A percentile compares a stretch with the other conserved stretches of the same genome.
Evolutionary conservation across 2,329 filamentous ascomycete genomes (phyloP).

Genomic region (Stylonectria norvegica): DNA sequence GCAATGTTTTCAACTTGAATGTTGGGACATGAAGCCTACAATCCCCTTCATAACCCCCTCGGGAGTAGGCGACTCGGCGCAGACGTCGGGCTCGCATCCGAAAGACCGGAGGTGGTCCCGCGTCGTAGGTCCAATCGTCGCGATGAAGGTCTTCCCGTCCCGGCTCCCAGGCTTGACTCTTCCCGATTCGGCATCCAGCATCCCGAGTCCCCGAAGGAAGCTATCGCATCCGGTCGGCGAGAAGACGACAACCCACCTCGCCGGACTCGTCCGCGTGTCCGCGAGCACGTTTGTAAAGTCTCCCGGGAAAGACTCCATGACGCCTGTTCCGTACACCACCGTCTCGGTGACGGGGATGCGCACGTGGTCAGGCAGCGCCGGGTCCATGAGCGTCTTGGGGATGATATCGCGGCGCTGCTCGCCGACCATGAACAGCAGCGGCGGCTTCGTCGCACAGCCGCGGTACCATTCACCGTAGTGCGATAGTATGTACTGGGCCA

Average conservation of each 20-base stretch:
- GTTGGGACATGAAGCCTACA: slow-evolving; percentile 27
- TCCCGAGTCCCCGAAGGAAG: slow-evolving; percentile 52
- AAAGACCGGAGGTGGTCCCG: slow-evolving; percentile 69
- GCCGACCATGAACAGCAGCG: slow-evolving; percentile 82
- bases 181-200: slow-evolving; percentile 47
- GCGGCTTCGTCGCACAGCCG: slow-evolving; percentile 46
- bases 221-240: slow-evolving; percentile 63
- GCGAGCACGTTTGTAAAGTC: slow-evolving; percentile 58
- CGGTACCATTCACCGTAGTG: slow-evolving; percentile 64
- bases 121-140: slow-evolving; percentile 93
- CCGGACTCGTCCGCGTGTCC: slow-evolving; percentile 37
- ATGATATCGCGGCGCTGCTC: slow-evolving; percentile 89
- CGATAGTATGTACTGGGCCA: slow-evolving; percentile 73
- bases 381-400: slow-evolving; percentile 69
- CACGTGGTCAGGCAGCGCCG: slow-evolving; percentile 42
- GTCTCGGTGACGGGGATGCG: slow-evolving; percentile 71
- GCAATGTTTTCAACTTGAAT: slow-evolving; percentile 12
- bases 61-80: slow-evolving; percentile 75
- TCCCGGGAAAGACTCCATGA: slow-evolving; percentile 72
- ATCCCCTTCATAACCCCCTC: slow-evolving; percentile 74
- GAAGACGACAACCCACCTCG: slow-evolving; percentile 74
- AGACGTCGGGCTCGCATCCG: slow-evolving; percentile 70
- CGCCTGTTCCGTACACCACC: slow-evolving; percentile 81
- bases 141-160: slow-evolving; percentile 58
- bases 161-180: slow-evolving; percentile 31